Evolutionary conservation across 257 asterid species (phyloP), one percentile per base, ranked within the genome.

Genomic region (Solanum sitiens): DNA sequence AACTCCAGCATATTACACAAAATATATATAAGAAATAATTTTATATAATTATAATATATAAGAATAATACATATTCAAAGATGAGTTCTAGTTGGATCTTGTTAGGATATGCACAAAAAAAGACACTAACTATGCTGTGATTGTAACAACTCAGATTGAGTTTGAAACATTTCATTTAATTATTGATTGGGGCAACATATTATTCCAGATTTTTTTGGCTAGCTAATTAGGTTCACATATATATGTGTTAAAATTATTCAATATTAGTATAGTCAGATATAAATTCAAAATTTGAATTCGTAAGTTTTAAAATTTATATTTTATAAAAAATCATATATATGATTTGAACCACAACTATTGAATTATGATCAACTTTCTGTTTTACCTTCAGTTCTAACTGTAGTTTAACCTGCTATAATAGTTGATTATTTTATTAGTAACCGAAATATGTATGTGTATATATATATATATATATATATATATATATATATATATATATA

Each of bases 111-210:
- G 16, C 33, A 76, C 87, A 88, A 83, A 8, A 59, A 33, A 35
- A 74, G 83, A 74, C 87, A 56, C 61, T 53, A 13, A 27, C 59
- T 33, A 45, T 33, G 67, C 18, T 56, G 65, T 84, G 76, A 75
- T 45, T 27, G 44, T 61, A 76, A 50, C 87, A 84, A 77, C 88
- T 88, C 93, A 86, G 88, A 92, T 91, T 80, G 87, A 86, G 44
- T 87, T 83, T 86, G 86, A 87, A 90, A 89, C 94, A 88, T 83
- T 75, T 75, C 73, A 83, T 88, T 88, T 89, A 67, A 92, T 87
- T 85, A 50, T 32, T 70, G 90, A 86, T 32, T 70, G 87, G 87
- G 91, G 91, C 18, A 37, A 59, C 83, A 40, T 14, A 76, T 76
- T 76, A 76, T 76, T 40, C 23, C 59, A 76, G 59, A n/a, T 7